Conservation (phyloP, 768 basidiomycete species). For the Agaricus subrufescens region DNA sequence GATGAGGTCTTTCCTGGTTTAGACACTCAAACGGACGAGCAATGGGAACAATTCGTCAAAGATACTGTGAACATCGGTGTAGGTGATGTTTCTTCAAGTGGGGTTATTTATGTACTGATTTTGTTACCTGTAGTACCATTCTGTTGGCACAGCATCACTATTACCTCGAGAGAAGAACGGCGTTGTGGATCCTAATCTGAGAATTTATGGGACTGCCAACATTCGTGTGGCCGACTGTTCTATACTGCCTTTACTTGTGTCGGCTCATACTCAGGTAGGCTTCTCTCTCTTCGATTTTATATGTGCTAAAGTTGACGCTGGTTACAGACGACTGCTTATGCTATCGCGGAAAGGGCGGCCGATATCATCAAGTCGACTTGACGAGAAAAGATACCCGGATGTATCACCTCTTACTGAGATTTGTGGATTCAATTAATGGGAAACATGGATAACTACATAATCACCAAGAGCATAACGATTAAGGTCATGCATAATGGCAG, state of each 20-base stretch:
- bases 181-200: conserved; percentile 42
- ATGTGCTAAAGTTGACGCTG: not conserved
- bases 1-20: conserved; percentile 25
- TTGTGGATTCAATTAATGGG: too few relatives aligned
- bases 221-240: conserved; percentile 51
- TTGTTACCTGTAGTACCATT: conserved; percentile 19
- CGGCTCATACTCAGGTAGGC: conserved; percentile 27
- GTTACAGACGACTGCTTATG: conserved; percentile 41
- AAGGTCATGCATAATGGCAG: not conserved
- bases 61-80: conserved; percentile 20
- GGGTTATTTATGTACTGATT: not conserved
- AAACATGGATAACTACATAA: too few relatives aligned
- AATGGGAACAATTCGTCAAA: conserved; percentile 22
- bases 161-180: conserved; percentile 24
- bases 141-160: conserved; percentile 22
- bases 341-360: conserved; percentile 52
- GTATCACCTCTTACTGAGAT: too few relatives aligned
- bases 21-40: conserved; percentile 16
- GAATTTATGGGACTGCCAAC: conserved; percentile 42
- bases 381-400: not conserved
- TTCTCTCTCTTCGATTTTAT: not conserved
- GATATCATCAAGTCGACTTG: conserved; percentile 40
- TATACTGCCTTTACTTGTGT: conserved; percentile 42
- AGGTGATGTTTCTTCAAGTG: not conserved
- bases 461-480: not conserved